These are phyloP conservation scores for Lecanosticta acicola DNA, from an alignment of 2,329 filamentous ascomycete species.

Conservation along the genomic window DNA sequence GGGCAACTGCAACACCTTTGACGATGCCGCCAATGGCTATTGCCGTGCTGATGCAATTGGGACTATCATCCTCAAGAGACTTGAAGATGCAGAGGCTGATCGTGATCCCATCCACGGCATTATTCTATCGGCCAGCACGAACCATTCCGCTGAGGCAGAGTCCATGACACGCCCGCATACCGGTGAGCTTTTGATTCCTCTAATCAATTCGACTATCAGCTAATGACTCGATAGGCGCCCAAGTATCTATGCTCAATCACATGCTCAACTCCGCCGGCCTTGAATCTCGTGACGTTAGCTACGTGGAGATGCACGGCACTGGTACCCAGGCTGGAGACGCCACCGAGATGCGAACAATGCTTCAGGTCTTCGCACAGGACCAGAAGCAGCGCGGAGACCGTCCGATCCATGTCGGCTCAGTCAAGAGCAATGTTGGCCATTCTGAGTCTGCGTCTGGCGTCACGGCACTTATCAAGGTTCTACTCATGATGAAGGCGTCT, in stretches of 20 bases:
- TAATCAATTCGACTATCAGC: too few species aligned
- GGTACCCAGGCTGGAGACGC: slow-evolving; percentile 17
- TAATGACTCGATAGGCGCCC: too few species aligned
- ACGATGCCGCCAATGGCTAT: slow-evolving; percentile 27
- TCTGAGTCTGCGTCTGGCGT: slow-evolving; percentile 31
- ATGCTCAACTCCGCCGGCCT: slow-evolving; percentile 11
- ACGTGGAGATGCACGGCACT: slow-evolving; percentile 17
- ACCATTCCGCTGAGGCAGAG: slow-evolving; percentile 12
- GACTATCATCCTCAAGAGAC: slow-evolving; percentile 28
- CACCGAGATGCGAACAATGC: slow-evolving; percentile 14
- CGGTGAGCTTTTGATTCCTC: too few species aligned
- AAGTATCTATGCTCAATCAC: slow-evolving; percentile 5
- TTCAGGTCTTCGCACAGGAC: slow-evolving; percentile 10
- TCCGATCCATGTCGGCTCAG: slow-evolving; percentile 21
- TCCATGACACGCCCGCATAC: slow-evolving; percentile 18
- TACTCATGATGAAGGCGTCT: slow-evolving; percentile 56
- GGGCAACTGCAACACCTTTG: slow-evolving; percentile 26
- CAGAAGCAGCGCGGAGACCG: slow-evolving; percentile 1
- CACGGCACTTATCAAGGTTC: slow-evolving; percentile 56
- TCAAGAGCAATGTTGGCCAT: slow-evolving; percentile 30
- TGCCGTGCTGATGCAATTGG: slow-evolving; percentile 28
- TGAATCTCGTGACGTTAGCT: slow-evolving; percentile 10
- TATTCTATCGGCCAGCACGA: slow-evolving; percentile 10
- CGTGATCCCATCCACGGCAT: slow-evolving; percentile 27
- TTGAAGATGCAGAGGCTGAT: slow-evolving; percentile 25